Conservation (phyloP, 176 grass and related monocot species). For the Zoysia pacifica region DNA sequence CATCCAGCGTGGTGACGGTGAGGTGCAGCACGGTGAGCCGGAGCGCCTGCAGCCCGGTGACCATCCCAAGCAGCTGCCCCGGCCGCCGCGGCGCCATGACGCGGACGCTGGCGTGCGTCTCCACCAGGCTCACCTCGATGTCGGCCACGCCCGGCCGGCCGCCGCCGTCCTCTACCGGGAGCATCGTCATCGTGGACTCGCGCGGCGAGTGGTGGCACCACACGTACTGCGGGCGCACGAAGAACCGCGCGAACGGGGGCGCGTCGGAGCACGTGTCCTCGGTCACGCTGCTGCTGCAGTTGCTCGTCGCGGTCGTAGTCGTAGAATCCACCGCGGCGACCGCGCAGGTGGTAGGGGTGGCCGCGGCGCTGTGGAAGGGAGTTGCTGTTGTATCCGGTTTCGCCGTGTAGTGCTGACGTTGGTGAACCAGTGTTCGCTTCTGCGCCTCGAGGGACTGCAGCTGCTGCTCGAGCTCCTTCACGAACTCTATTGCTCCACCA, state of each 20-base stretch:
- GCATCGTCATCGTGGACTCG: not conserved
- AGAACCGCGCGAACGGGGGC: constrained; percentile 84
- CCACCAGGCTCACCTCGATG: constrained; percentile 84
- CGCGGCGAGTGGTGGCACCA: constrained; percentile 67
- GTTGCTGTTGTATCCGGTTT: not conserved
- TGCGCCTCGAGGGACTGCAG: constrained; percentile 79
- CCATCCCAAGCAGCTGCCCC: constrained; percentile 65
- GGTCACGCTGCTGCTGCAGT: constrained; percentile 53
- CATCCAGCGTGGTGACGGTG: constrained; percentile 66
- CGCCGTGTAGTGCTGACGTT: constrained; percentile 10
- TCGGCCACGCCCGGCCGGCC: constrained; percentile 58
- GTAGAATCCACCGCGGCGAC: too few species aligned
- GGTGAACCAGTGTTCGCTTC: constrained; percentile 53
- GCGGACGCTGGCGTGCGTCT: constrained; percentile 83
- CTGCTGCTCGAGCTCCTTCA: constrained; percentile 96
- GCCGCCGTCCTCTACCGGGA: not conserved
- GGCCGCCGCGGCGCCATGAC: constrained; percentile 61
- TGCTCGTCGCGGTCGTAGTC: constrained; percentile 35
- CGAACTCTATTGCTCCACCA: constrained; percentile 90
- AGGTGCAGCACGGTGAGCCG: constrained; percentile 76
- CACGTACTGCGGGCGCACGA: constrained; percentile 86
- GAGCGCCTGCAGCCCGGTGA: constrained; percentile 66
- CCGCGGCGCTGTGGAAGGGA: not conserved
- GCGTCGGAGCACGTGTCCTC: constrained; percentile 25
- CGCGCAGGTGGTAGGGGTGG: not conserved